phyloP scores from a whole-genome alignment of 1,284 basidiomycete species.

The Trichosporon sp. region DNA sequence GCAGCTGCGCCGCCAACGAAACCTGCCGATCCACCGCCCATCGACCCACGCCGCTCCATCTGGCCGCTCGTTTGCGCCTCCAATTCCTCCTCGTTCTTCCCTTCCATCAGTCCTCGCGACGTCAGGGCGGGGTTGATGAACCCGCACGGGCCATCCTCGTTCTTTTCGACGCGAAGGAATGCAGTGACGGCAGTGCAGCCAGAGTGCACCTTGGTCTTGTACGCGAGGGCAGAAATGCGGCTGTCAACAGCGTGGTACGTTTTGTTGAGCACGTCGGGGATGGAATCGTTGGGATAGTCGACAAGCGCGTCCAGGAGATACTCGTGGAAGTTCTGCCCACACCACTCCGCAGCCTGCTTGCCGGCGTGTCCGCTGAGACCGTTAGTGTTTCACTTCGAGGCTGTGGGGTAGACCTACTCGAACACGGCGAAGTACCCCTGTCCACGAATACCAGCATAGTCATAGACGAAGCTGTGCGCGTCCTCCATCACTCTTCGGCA shows the following conservation, averaged over 20 bases:
- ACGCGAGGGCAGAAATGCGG: constrained; percentile 76
- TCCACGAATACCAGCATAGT: constrained; percentile 84
- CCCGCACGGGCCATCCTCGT: constrained; percentile 35
- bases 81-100: constrained; percentile 54
- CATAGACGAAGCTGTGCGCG: constrained; percentile 91
- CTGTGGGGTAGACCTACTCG: constrained; percentile 61
- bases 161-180: constrained; percentile 82
- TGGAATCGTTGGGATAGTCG: constrained; percentile 57
- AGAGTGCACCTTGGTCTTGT: constrained; percentile 87
- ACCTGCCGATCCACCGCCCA: constrained; percentile 39
- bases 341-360: constrained; percentile 98
- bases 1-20: constrained; percentile 36
- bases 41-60: constrained; percentile 36
- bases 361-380: constrained; percentile 81
- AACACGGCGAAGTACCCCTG: constrained; percentile 99
- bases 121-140: constrained; percentile 50
- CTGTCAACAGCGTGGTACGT: constrained; percentile 92
- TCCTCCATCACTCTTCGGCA: constrained; percentile 96
- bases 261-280: constrained; percentile 88
- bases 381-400: constrained; percentile 20
- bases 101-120: constrained; percentile 50
- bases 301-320: constrained; percentile 58
- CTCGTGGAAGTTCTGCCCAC: constrained; percentile 92
- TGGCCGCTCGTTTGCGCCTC: constrained; percentile 45
- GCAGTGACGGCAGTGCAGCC: constrained; percentile 98